Evolutionary conservation across 495 filamentous ascomycete genomes (phyloP).

Genomic region (Collariella sp.): DNA sequence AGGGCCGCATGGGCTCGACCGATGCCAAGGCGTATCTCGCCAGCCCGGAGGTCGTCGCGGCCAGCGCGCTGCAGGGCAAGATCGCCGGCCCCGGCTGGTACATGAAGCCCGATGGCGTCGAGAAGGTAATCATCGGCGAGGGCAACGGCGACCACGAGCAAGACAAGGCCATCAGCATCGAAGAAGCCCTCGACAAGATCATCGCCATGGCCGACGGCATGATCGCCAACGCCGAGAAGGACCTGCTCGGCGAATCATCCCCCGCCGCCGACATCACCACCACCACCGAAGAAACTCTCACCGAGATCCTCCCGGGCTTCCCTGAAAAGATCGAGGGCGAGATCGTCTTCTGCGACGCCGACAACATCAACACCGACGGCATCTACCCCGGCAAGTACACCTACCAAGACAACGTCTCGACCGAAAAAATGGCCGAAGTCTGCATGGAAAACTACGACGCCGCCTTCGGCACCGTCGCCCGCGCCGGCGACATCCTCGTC

Average conservation of each 20-base stretch:
- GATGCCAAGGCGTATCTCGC: slow-evolving; percentile 84
- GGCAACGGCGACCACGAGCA: slow-evolving; percentile 56
- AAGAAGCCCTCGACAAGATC: slow-evolving; percentile 60
- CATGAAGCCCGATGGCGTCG: slow-evolving; percentile 54
- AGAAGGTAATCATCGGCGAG: slow-evolving; percentile 60
- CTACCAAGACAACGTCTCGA: slow-evolving; percentile 75
- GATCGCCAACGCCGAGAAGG: slow-evolving; percentile 41
- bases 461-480: slow-evolving; percentile 50
- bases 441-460: slow-evolving; percentile 92
- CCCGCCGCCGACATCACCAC: slow-evolving; percentile 11
- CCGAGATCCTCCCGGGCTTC: slow-evolving; percentile 62
- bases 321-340: slow-evolving; percentile 56
- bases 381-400: slow-evolving; percentile 82
- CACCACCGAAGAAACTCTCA: slow-evolving; percentile 33
- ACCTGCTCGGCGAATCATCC: slow-evolving; percentile 16
- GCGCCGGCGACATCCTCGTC: slow-evolving; percentile 69
- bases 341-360: slow-evolving; percentile 61
- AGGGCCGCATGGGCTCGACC: slow-evolving; percentile 79
- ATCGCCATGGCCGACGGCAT: slow-evolving; percentile 51
- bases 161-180: slow-evolving; percentile 53
- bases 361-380: slow-evolving; percentile 69
- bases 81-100: slow-evolving; percentile 81
- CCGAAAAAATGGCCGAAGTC: slow-evolving; percentile 72
- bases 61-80: slow-evolving; percentile 68
- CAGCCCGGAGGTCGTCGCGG: slow-evolving; percentile 86